These are phyloP conservation scores for Solanum pinnatisectum DNA, from an alignment of 257 asterid genomes.

Conservation along the genomic window DNA sequence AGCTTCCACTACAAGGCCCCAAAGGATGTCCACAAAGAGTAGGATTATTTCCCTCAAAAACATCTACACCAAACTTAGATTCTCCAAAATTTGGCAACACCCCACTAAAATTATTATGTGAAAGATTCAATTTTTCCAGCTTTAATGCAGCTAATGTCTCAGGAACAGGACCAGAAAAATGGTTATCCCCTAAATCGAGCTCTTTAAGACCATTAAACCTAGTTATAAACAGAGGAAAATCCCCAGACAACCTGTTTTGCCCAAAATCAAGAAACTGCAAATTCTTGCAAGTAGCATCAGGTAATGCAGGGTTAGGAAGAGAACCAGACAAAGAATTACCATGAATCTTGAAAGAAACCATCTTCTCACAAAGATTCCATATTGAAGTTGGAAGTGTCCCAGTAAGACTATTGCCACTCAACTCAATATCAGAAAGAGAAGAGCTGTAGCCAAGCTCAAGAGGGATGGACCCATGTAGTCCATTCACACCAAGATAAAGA, in stretches of 20 bases:
- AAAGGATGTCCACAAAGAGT: slow-evolving; percentile 75
- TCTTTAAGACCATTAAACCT: slow-evolving; percentile 47
- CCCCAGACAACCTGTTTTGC: slow-evolving; percentile 54
- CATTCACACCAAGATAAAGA: slow-evolving; percentile 65
- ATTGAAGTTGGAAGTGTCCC: slow-evolving; percentile 77
- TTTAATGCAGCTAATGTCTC: slow-evolving; percentile 33
- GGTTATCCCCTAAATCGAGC: slow-evolving; percentile 71
- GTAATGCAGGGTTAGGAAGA: slow-evolving; percentile 76
- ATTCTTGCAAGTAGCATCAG: slow-evolving; percentile 54
- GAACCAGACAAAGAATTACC: slow-evolving; percentile 76
- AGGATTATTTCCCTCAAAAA: slow-evolving; percentile 71
- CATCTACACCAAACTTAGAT: slow-evolving; percentile 64
- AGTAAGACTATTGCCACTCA: slow-evolving; percentile 54
- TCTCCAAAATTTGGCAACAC: slow-evolving; percentile 60
- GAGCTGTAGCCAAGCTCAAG: slow-evolving; percentile 87
- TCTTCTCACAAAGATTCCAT: slow-evolving; percentile 84
- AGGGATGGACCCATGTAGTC: slow-evolving; percentile 63
- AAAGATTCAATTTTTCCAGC: slow-evolving; percentile 77
- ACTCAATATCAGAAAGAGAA: slow-evolving; percentile 68
- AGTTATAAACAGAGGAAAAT: slow-evolving; percentile 54
- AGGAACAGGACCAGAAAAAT: slow-evolving; percentile 61
- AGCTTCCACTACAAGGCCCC: slow-evolving; percentile 40
- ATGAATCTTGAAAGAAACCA: slow-evolving; percentile 59
- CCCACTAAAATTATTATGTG: slow-evolving; percentile 88
- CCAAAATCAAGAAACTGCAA: slow-evolving; percentile 79